These are phyloP conservation scores for Tolypocladium nubicola DNA, from an alignment of 2,329 filamentous ascomycete genomes.

Conservation along the genomic window DNA sequence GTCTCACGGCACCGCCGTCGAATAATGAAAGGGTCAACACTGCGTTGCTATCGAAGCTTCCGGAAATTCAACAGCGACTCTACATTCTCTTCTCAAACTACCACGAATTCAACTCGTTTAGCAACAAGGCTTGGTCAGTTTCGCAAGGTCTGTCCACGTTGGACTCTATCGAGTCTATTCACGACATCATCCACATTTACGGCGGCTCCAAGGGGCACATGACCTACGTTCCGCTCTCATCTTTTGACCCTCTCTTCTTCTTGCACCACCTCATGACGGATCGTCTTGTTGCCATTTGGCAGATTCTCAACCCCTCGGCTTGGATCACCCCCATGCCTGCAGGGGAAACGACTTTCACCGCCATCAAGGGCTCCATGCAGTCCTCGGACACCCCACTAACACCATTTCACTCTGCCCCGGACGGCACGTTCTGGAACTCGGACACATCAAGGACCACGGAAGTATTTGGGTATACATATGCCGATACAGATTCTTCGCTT, in stretches of 20 bases:
- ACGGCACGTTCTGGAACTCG: slow-evolving; percentile 59
- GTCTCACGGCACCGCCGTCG: slow-evolving; percentile 28
- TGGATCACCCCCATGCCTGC: slow-evolving; percentile 51
- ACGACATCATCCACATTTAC: slow-evolving; percentile 51
- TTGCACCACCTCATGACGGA: slow-evolving; percentile 70
- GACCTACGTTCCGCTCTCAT: slow-evolving; percentile 59
- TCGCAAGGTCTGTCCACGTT: slow-evolving; percentile 34
- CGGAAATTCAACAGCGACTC: slow-evolving; percentile 49
- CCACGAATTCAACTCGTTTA: slow-evolving; percentile 56
- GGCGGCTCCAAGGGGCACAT: slow-evolving; percentile 55
- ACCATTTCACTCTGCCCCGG: slow-evolving; percentile 51
- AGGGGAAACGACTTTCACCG: slow-evolving; percentile 51
- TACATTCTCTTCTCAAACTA: slow-evolving; percentile 60
- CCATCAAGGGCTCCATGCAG: slow-evolving; percentile 39
- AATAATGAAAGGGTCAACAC: slow-evolving; percentile 46
- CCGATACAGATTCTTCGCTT: slow-evolving; percentile 37
- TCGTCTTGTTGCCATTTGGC: slow-evolving; percentile 67
- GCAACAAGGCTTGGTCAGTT: slow-evolving; percentile 55
- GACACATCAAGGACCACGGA: slow-evolving; percentile 46
- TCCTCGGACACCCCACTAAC: slow-evolving; percentile 47
- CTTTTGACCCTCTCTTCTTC: slow-evolving; percentile 73
- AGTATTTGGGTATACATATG: slow-evolving; percentile 65
- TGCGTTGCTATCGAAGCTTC: slow-evolving; percentile 32
- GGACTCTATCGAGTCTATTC: slow-evolving; percentile 56
- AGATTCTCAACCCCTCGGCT: slow-evolving; percentile 56